phyloP scores from a whole-genome alignment of 306 rosid species.

The Alnus rubra region DNA sequence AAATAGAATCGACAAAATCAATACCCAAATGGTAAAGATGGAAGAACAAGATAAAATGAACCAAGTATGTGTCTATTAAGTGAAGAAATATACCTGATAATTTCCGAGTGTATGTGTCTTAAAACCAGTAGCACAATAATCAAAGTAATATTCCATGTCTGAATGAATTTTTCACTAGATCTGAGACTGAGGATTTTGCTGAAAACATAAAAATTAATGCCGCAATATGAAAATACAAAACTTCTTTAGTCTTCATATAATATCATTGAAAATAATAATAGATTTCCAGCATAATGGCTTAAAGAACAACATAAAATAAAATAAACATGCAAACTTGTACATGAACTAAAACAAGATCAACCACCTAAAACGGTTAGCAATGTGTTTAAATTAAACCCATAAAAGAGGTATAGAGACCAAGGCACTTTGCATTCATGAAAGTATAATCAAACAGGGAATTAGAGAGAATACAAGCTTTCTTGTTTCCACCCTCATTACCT shows the following conservation, averaged over 20 bases:
- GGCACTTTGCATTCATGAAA: not conserved
- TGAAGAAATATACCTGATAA: constrained; percentile 42
- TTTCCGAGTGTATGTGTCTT: constrained; percentile 41
- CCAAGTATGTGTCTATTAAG: not conserved
- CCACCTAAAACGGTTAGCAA: constrained; percentile 31
- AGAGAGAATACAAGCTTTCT: not conserved
- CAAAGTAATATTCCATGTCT: constrained; percentile 59
- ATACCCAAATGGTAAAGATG: too few relatives aligned
- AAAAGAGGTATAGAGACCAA: constrained; percentile 1
- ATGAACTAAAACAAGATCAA: constrained; percentile 35
- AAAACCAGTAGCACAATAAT: constrained; percentile 51
- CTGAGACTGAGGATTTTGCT: constrained; percentile 48
- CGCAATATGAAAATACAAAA: not conserved
- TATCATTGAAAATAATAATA: not conserved
- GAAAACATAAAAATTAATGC: not conserved
- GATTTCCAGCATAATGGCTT: not conserved
- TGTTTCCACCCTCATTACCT: constrained; percentile 43
- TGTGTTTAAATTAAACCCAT: constrained; percentile 1
- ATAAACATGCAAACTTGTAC: not conserved
- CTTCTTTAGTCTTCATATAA: not conserved
- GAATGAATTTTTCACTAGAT: constrained; percentile 44
- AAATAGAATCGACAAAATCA: too few relatives aligned
- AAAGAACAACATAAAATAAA: not conserved
- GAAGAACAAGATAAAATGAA: too few relatives aligned
- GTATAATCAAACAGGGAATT: not conserved